phyloP scores from a whole-genome alignment of 2,329 filamentous ascomycete species.

The Pseudogymnoascus sp. region DNA sequence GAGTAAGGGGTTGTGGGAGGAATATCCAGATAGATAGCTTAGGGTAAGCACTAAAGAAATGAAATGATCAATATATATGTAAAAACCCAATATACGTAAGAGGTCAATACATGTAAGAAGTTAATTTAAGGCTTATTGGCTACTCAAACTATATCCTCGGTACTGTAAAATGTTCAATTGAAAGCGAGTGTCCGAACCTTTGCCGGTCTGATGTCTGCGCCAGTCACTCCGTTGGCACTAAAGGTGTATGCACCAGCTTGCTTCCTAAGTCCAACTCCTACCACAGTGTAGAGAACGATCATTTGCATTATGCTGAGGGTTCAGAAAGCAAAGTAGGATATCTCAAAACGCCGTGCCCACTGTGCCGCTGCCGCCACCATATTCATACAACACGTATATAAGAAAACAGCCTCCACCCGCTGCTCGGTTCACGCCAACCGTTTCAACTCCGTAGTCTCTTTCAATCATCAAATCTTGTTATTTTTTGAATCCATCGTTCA shows the following conservation, averaged over 20 bases:
- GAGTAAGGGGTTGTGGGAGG: neutral
- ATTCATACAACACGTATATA: neutral
- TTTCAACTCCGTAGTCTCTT: neutral
- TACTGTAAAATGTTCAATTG: neutral
- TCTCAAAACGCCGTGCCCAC: slow-evolving; percentile 2
- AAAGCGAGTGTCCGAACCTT: neutral
- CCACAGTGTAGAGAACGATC: neutral
- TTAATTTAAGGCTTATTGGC: neutral
- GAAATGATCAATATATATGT: neutral
- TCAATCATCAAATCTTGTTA: neutral
- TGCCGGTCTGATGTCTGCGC: neutral
- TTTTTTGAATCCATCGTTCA: slow-evolving; percentile 26
- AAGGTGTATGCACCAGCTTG: neutral
- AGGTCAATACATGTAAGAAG: neutral
- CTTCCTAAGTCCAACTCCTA: neutral
- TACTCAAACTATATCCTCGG: slow-evolving; percentile 1
- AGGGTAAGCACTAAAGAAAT: neutral
- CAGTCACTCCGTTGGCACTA: neutral
- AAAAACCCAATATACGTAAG: neutral
- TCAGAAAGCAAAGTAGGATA: neutral
- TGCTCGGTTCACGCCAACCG: neutral
- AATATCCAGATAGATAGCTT: neutral
- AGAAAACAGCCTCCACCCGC: neutral
- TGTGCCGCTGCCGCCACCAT: neutral
- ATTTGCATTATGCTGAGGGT: neutral